Evolutionary conservation across 352 stramenopile species (phyloP).

Genomic region (Phytophthora macrochlamydospora): DNA sequence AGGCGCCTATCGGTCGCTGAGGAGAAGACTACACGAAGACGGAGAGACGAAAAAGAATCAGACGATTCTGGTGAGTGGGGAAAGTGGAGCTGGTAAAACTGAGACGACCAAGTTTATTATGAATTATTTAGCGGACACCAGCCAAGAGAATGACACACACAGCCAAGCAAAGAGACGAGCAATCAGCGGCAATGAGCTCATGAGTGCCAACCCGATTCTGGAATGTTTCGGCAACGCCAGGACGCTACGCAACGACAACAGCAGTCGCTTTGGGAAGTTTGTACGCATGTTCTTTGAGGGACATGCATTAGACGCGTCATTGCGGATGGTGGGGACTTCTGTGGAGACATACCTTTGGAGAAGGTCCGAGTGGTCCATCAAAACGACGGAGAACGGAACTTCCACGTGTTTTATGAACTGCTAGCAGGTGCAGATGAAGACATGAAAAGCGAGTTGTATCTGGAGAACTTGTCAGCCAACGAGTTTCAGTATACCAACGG

Average conservation of each 20-base stretch:
- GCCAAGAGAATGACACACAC: conserved; percentile 10
- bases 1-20: conserved; percentile 68
- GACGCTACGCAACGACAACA: conserved; percentile 85
- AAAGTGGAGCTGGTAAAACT: conserved; percentile 95
- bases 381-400: conserved; percentile 75
- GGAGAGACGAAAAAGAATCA: conserved; percentile 82
- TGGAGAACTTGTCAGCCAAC: conserved; percentile 39
- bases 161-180: conserved; percentile 20
- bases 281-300: conserved; percentile 86
- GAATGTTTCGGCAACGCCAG: conserved; percentile 87
- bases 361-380: conserved; percentile 90
- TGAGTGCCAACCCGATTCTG: conserved; percentile 87
- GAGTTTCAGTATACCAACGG: conserved; percentile 77
- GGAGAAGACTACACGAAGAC: conserved; percentile 37
- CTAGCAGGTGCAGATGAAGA: conserved; percentile 53
- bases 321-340: conserved; percentile 71
- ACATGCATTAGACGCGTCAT: conserved; percentile 30
- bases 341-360: conserved; percentile 94
- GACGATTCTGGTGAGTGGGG: conserved; percentile 96
- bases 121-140: conserved; percentile 60
- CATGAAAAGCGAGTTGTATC: conserved; percentile 47
- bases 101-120: conserved; percentile 95
- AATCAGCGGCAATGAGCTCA: conserved; percentile 64
- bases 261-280: conserved; percentile 88
- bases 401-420: conserved; percentile 86